Base-by-base conservation (phyloP, 305 asterid species). In the Fraxinus floribunda region DNA sequence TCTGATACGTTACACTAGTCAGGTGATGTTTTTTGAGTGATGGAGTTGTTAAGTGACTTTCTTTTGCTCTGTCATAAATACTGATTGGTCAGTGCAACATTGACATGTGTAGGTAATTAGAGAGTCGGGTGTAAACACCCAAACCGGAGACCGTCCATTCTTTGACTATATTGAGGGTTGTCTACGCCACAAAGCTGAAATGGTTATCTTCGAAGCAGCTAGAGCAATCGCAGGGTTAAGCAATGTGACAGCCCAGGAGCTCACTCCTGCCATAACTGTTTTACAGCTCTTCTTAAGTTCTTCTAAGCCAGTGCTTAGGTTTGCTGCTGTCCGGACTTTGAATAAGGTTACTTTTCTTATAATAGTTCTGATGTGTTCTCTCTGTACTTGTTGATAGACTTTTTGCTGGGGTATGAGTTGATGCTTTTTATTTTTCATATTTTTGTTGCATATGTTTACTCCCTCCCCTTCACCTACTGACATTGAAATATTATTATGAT, bases 181-280 rank as follows among this genome's bases (percentile, higher is more conserved):
- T 84, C 95, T 95, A 57, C 98, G 98, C 46, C 98, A 95, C 88
- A 95, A 95, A 88, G 94, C 98, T 79, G 98, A 95, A 88, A 91
- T 95, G 97, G 98, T 95, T 80, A 91, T 93, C 82, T 94, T 93
- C 82, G 98, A 95, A 91, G 98, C 98, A 84, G 98, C 98, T 60
- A 91, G 96, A 88, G 98, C 98, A 88, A 95, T 95, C 83, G 93
- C 98, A 77, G 97, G 92, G 86, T 85, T 95, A 86, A 92, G 82
- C 89, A 87, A 90, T 64, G 97, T 95, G 82, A 87, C 97, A 78
- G 89, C 91, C 83, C 91, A 97, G 62, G 98, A 95, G 88, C 83
- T 95, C 88, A 93, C 97, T 84, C 95, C 98, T 60, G 98, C 98
- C 83, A 92, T 93, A 78, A 92, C 95, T 86, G 97, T 92, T 44